Evolutionary conservation across 192 early-diverging fungal species (phyloP).

Genomic region (Coemansia sp.): DNA sequence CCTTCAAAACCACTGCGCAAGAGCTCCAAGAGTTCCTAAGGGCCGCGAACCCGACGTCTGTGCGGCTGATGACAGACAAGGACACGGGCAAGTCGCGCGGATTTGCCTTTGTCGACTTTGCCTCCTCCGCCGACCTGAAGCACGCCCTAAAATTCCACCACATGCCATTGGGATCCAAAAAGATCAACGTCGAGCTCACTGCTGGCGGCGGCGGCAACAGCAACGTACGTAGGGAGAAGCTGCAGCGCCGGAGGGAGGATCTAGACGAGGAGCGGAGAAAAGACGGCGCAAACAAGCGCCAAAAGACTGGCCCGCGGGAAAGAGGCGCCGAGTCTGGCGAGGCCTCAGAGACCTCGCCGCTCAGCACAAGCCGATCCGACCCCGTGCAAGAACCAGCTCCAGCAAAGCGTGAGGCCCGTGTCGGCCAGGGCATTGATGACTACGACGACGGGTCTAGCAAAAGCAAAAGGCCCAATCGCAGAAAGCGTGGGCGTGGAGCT

Average conservation of each 20-base stretch:
- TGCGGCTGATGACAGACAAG: constrained; percentile 69
- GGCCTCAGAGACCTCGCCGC: not conserved
- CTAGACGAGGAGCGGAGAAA: constrained; percentile 42
- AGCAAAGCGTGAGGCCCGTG: not conserved
- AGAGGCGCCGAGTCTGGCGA: constrained; percentile 1
- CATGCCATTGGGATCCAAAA: constrained; percentile 58
- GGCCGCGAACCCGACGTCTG: constrained; percentile 57
- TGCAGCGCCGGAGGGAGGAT: constrained; percentile 35
- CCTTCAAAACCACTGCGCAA: constrained; percentile 63
- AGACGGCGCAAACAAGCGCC: constrained; percentile 18
- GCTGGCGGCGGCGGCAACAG: constrained; percentile 71
- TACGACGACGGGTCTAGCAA: constrained; percentile 10
- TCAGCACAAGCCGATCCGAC: not conserved
- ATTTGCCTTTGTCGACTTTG: constrained; percentile 73
- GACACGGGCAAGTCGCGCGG: constrained; percentile 68
- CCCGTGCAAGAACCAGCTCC: not conserved
- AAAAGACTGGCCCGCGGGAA: constrained; percentile 5
- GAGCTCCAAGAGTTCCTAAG: constrained; percentile 62
- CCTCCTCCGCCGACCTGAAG: constrained; percentile 54
- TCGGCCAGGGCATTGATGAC: constrained; percentile 10
- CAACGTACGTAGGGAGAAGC: constrained; percentile 33
- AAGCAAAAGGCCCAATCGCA: constrained; percentile 37
- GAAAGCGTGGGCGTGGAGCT: constrained; percentile 46
- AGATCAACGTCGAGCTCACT: constrained; percentile 73
- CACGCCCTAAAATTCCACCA: constrained; percentile 67